Evolutionary conservation across 768 basidiomycete species (phyloP).

Genomic region (Multifurca ochricompacta): DNA sequence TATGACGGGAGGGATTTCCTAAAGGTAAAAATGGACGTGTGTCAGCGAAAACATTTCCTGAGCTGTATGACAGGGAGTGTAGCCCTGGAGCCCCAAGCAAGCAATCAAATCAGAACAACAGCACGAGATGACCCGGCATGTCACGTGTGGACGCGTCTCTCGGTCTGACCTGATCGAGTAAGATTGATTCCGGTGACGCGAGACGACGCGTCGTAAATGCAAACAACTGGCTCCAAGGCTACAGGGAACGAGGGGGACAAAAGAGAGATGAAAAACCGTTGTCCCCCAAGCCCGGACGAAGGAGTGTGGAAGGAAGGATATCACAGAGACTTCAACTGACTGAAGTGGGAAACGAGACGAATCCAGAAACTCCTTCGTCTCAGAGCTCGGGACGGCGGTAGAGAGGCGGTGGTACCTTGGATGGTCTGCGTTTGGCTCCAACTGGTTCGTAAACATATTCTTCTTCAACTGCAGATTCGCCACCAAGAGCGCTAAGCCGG

Average conservation of each 20-base stretch:
- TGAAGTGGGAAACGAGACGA: conserved; percentile 32
- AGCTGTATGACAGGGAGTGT: conserved; percentile 22
- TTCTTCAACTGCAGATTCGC: conserved; percentile 66
- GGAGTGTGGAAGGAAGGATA: conserved; percentile 55
- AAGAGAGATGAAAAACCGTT: conserved; percentile 53
- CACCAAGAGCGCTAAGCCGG: conserved; percentile 53
- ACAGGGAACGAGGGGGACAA: conserved; percentile 64
- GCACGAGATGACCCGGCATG: conserved; percentile 14
- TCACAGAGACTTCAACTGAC: conserved; percentile 66
- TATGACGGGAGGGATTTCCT: conserved; percentile 37
- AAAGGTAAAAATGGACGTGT: conserved; percentile 17
- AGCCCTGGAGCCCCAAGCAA: conserved; percentile 15
- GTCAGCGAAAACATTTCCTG: conserved; percentile 19
- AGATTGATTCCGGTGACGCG: conserved; percentile 26
- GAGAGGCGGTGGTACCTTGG: conserved; percentile 84
- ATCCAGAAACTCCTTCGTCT: conserved; percentile 74
- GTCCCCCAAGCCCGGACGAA: conserved; percentile 91
- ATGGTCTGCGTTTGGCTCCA: conserved; percentile 55
- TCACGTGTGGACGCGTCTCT: conserved; percentile 22
- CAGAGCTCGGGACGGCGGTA: conserved; percentile 88
- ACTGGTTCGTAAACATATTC: conserved; percentile 71
- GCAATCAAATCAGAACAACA: conserved; percentile 30
- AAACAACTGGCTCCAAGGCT: conserved; percentile 23
- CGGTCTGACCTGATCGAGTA: conserved; percentile 17
- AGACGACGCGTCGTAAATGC: conserved; percentile 11